phyloP scores from a whole-genome alignment of 495 filamentous ascomycete genomes.

The Aspergillus funiculosus region DNA sequence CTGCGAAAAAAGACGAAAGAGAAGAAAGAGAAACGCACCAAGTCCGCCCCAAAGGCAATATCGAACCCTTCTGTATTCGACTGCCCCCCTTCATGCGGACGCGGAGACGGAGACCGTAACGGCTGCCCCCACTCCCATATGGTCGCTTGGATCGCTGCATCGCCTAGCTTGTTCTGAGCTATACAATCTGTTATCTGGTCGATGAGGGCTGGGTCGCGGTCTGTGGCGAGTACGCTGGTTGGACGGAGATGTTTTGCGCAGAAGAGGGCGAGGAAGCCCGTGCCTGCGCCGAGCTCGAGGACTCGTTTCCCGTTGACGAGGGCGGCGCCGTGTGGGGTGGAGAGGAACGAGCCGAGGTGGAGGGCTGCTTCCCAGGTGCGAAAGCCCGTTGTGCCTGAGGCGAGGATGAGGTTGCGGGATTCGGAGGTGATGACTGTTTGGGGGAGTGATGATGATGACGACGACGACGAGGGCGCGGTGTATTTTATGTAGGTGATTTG shows the following conservation, averaged over 20 bases:
- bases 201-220: constrained; percentile 71
- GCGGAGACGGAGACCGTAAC: constrained; percentile 13
- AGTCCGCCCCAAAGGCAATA: constrained; percentile 46
- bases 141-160: constrained; percentile 31
- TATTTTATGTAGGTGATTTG: constrained; percentile 74
- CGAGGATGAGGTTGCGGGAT: constrained; percentile 66
- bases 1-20: background rate
- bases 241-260: constrained; percentile 70
- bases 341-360: constrained; percentile 73
- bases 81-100: background rate
- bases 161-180: constrained; percentile 58
- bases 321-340: constrained; percentile 36
- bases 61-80: constrained; percentile 27
- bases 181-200: constrained; percentile 62
- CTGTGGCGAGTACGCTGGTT: constrained; percentile 62
- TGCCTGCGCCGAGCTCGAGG: constrained; percentile 86
- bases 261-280: constrained; percentile 76
- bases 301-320: constrained; percentile 54
- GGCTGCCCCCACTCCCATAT: constrained; percentile 40
- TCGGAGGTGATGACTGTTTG: constrained; percentile 47
- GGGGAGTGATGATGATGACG: background rate
- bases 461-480: constrained; percentile 48
- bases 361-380: constrained; percentile 93
- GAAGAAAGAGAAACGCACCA: constrained; percentile 29
- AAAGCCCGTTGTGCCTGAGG: constrained; percentile 73